Base-by-base conservation (phyloP, 306 rosid genomes). In the Dalbergia cochinchinensis region DNA sequence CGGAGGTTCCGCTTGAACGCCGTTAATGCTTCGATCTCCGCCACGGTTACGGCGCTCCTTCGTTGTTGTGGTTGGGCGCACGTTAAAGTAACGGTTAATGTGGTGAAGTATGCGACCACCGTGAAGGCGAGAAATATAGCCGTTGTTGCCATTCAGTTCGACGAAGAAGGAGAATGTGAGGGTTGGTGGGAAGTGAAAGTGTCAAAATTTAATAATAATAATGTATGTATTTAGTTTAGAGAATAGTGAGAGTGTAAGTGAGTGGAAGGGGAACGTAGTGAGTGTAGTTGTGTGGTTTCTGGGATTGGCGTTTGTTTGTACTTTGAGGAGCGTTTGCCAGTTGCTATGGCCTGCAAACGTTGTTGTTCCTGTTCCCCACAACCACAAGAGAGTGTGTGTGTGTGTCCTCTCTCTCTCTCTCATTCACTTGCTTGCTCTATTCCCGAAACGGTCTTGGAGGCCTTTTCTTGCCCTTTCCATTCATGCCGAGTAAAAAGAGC, bases 1-100 rank as follows among this genome's bases (percentile, higher is more conserved):
- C 77, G 78, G 64, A 93, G 90, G 64, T 6, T 69, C 31, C 19
- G 68, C 84, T 85, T 93, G 83, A 91, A 93, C 9, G 86, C 33
- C 10, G 75, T 83, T 20, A 93, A 62, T 12, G 98, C 94, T 78
- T 78, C 41, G 74, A 87, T 90, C 74, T 93, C 94, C 1, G 73
- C 45, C 41, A 50, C 6, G 4, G 59, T 37, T 8, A 20, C 62
- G 19, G 50, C 19, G 57, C 63, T 77, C 39, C 41, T 22, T 33
- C 34, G 80, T 10, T 54, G 82, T 48, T 84, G 83, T 4, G 76
- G 83, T 0, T 20, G 69, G 6, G 63, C 60, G 9, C 57, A 11
- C 33, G 65, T 34, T 44, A 51, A 66, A 31, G 79, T 83, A 10
- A 44, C 2, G 74, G 68, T 54, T 11, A 79, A 74, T 71, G 78